These are phyloP conservation scores for Hymenoscyphus fraxineus DNA, from an alignment of 2,329 filamentous ascomycete species.

Conservation along the genomic window DNA sequence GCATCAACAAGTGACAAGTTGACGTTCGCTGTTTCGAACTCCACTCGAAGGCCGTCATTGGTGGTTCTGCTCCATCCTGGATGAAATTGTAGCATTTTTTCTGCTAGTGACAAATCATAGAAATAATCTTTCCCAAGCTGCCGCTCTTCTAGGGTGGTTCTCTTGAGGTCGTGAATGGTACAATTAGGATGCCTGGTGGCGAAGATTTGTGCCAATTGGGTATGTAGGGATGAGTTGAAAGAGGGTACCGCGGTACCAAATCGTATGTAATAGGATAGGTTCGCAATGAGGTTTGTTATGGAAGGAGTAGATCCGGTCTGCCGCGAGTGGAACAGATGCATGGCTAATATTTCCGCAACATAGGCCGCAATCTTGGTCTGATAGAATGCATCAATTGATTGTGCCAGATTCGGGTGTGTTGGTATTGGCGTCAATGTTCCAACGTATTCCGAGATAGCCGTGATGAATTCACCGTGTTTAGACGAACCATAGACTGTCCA, in stretches of 20 bases:
- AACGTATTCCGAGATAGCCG: slow-evolving; percentile 68
- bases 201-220: slow-evolving; percentile 82
- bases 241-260: slow-evolving; percentile 73
- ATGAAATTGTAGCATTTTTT: slow-evolving; percentile 73
- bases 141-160: slow-evolving; percentile 62
- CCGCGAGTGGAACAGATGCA: slow-evolving; percentile 83
- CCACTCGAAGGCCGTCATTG: slow-evolving; percentile 70
- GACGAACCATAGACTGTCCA: slow-evolving; percentile 83
- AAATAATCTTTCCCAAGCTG: slow-evolving; percentile 75
- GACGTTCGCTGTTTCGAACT: slow-evolving; percentile 82
- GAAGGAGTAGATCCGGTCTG: slow-evolving; percentile 67
- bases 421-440: slow-evolving; percentile 52
- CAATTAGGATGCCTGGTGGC: slow-evolving; percentile 70
- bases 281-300: slow-evolving; percentile 66
- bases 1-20: slow-evolving; percentile 92
- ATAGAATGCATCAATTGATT: slow-evolving; percentile 44
- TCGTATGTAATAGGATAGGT: slow-evolving; percentile 75
- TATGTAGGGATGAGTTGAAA: slow-evolving; percentile 85
- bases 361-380: slow-evolving; percentile 73
- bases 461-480: slow-evolving; percentile 69
- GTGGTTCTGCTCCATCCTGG: slow-evolving; percentile 68
- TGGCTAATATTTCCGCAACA: slow-evolving; percentile 81
- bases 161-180: slow-evolving; percentile 74
- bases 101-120: slow-evolving; percentile 74
- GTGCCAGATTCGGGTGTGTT: slow-evolving; percentile 50